Evolutionary conservation across 306 rosid species (phyloP).

Genomic region (Purshia tridentata): DNA sequence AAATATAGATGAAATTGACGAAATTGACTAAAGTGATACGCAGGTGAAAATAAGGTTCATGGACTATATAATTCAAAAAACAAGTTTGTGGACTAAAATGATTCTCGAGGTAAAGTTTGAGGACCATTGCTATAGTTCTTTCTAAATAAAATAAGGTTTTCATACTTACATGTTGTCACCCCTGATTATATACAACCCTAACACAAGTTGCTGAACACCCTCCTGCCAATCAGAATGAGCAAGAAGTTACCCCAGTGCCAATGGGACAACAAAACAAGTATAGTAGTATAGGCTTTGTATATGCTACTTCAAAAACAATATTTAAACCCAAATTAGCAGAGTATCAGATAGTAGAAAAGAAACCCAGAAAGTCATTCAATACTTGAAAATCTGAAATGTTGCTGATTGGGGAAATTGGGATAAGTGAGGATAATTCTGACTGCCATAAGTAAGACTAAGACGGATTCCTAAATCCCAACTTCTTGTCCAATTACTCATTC

Average conservation of each 20-base stretch:
- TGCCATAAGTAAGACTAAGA: not conserved
- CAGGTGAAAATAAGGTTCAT: too few relatives aligned
- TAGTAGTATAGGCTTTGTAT: not conserved
- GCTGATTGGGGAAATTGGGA: not conserved
- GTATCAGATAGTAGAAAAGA: not conserved
- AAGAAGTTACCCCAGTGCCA: conserved; percentile 4
- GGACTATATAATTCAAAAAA: too few relatives aligned
- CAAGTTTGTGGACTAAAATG: too few relatives aligned
- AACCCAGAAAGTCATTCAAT: not conserved
- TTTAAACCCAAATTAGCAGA: not conserved
- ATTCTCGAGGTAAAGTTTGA: too few relatives aligned
- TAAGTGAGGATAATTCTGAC: not conserved
- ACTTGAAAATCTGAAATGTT: not conserved
- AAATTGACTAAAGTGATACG: too few relatives aligned
- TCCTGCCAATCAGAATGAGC: conserved; percentile 55
- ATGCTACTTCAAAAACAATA: not conserved
- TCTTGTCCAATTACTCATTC: not conserved
- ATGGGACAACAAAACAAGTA: conserved; percentile 1
- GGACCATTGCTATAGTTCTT: too few relatives aligned
- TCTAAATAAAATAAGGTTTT: not conserved
- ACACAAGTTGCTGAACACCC: conserved; percentile 91
- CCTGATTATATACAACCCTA: conserved; percentile 89
- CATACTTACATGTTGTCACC: conserved; percentile 89
- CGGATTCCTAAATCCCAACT: not conserved
- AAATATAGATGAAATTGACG: too few relatives aligned